Evolutionary conservation across 371 early-diverging fungal species (phyloP).

Genomic region (Amoeboradix gromovi): DNA sequence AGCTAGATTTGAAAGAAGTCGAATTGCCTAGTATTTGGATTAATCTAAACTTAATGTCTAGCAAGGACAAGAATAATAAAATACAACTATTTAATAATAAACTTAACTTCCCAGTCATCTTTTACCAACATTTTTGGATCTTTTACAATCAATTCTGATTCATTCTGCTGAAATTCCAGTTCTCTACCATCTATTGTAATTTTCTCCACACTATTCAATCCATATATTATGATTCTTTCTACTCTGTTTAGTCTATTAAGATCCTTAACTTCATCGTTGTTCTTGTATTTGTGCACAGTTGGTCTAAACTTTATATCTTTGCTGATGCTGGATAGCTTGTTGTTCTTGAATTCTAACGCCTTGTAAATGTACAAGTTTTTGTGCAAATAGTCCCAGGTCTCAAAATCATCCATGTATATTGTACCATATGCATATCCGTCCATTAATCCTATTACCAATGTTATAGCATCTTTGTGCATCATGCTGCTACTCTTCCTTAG

Average conservation of each 20-base stretch:
- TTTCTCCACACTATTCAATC: neutral
- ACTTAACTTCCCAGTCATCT: neutral
- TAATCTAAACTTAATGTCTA: too few species aligned
- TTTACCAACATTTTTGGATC: neutral
- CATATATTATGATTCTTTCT: neutral
- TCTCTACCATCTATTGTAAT: neutral
- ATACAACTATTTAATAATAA: neutral
- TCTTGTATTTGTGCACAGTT: neutral
- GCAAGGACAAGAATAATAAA: too few species aligned
- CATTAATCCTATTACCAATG: constrained; percentile 15
- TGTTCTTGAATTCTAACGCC: neutral
- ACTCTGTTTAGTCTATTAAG: neutral
- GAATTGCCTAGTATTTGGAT: too few species aligned
- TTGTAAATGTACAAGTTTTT: neutral
- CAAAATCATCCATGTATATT: neutral
- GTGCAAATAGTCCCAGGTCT: neutral
- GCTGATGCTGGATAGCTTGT: neutral
- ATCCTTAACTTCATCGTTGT: neutral
- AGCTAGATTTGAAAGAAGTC: too few species aligned
- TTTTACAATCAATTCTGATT: neutral
- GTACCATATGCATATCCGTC: neutral
- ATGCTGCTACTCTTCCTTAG: constrained; percentile 45
- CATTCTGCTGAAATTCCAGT: neutral
- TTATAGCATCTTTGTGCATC: constrained; percentile 61
- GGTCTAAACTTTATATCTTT: neutral